Conservation (phyloP, 129 eudicot genomes). For the Sambucus nigra region DNA sequence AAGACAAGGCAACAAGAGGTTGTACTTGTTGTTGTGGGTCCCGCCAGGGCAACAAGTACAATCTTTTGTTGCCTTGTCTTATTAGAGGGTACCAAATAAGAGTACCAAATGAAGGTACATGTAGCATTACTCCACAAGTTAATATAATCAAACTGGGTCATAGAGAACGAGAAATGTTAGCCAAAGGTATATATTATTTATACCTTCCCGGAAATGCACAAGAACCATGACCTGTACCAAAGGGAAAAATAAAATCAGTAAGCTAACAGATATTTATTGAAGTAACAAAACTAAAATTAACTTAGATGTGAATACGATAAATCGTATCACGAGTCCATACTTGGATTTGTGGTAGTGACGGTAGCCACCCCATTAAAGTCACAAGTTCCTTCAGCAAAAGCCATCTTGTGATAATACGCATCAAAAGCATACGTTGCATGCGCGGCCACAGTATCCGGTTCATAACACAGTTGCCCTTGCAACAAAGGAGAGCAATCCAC, state of each 20-base stretch:
- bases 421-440: conserved; percentile 81
- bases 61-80: no score
- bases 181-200: no score
- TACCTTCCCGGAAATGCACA: conserved; percentile 51
- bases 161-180: background rate
- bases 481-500: conserved; percentile 64
- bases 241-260: background rate
- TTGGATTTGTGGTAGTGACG: conserved; percentile 65
- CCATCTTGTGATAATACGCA: conserved; percentile 66
- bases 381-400: conserved; percentile 59
- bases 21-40: no score
- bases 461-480: conserved; percentile 71
- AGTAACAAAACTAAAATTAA: no score
- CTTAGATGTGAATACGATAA: background rate
- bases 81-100: no score
- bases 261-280: no score
- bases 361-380: conserved; percentile 81
- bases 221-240: conserved; percentile 36
- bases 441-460: conserved; percentile 59
- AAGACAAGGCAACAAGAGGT: no score
- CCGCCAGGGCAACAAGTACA: no score
- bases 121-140: no score
- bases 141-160: no score
- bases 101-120: no score
- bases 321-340: conserved; percentile 24